These are phyloP conservation scores for Sordaria brevicollis DNA, from an alignment of 495 filamentous ascomycete genomes.

Conservation along the genomic window DNA sequence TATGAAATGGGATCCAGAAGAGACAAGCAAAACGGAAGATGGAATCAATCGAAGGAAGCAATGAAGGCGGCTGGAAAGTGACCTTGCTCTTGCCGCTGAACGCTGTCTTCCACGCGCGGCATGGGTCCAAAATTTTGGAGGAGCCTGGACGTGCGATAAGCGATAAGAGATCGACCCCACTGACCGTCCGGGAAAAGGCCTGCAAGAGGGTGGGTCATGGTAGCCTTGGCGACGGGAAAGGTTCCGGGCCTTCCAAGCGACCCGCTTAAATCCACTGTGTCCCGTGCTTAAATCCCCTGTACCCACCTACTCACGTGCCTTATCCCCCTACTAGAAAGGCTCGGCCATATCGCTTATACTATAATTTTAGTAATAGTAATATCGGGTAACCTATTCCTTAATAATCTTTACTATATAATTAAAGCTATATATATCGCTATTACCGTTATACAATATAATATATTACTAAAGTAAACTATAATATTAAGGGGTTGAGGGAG, in stretches of 20 bases:
- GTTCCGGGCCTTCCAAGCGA: not conserved
- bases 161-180: conserved; percentile 5
- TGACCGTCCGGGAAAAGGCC: not conserved
- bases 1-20: not conserved
- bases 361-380: too few relatives aligned
- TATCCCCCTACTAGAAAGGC: too few relatives aligned
- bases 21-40: not conserved
- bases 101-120: not conserved
- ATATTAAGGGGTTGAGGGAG: too few relatives aligned
- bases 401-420: too few relatives aligned
- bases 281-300: too few relatives aligned
- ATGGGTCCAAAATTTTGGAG: conserved; percentile 11
- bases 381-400: too few relatives aligned
- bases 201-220: not conserved
- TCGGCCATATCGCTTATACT: too few relatives aligned
- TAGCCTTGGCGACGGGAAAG: not conserved
- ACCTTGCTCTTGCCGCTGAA: not conserved
- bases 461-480: too few relatives aligned
- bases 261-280: too few relatives aligned
- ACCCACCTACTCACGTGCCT: too few relatives aligned
- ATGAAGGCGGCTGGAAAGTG: not conserved
- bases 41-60: not conserved
- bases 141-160: conserved; percentile 6
- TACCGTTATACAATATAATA: too few relatives aligned
- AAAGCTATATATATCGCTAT: too few relatives aligned